Evolutionary conservation across 2,329 filamentous ascomycete species (phyloP).

Genomic region (Clathrospora elynae): DNA sequence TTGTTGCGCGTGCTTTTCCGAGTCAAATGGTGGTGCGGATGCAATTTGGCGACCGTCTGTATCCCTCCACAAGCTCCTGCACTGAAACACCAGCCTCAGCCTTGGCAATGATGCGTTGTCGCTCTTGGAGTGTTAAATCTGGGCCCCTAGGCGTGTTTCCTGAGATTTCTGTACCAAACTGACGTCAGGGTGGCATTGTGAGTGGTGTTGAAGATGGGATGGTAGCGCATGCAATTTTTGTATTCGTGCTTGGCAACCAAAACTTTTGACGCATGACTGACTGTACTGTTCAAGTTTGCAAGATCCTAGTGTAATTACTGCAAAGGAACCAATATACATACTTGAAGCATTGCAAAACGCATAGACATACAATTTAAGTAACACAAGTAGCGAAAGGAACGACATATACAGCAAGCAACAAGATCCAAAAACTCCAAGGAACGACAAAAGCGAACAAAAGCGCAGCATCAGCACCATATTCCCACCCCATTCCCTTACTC

Average conservation of each 20-base stretch:
- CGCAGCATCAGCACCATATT: neutral
- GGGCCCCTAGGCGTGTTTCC: neutral
- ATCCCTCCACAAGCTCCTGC: neutral
- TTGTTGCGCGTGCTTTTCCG: neutral
- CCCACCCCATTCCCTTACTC: neutral
- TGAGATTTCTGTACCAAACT: neutral
- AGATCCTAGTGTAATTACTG: neutral
- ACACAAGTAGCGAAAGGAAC: neutral
- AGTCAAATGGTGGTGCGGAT: neutral
- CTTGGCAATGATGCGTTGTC: neutral
- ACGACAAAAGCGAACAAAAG: neutral
- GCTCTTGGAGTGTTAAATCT: neutral
- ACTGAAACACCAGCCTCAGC: neutral
- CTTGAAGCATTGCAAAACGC: too few relatives aligned
- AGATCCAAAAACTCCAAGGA: neutral
- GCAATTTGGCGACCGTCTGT: neutral
- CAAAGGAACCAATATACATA: neutral
- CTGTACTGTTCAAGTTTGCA: too few relatives aligned
- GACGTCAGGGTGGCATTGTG: neutral
- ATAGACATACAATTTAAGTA: neutral
- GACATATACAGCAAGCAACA: neutral
- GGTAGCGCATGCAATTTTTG: neutral
- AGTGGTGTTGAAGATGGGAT: neutral
- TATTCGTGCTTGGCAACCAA: neutral
- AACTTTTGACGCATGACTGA: neutral